These are phyloP conservation scores for Effrenium voratum DNA, from an alignment of 73 alveolate genomes.

Conservation along the genomic window DNA sequence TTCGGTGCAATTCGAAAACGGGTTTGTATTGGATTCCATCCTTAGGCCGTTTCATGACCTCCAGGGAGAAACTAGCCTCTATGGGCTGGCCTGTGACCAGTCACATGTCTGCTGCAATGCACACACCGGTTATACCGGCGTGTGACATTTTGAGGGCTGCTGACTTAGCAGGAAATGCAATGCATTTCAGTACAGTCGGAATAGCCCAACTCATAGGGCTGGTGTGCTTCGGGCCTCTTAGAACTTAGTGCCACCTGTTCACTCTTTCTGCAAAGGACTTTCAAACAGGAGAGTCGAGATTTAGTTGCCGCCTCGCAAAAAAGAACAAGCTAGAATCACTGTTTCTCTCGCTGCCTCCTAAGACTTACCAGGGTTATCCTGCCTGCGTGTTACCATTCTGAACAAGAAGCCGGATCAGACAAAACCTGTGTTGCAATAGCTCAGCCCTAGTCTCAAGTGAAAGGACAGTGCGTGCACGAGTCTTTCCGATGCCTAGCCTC, in stretches of 20 bases:
- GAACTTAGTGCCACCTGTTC: too few species aligned
- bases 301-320: too few species aligned
- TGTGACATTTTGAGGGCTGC: slow-evolving; percentile 1
- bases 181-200: neutral
- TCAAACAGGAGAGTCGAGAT: too few species aligned
- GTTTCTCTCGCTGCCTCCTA: too few species aligned
- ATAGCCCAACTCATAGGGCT: neutral
- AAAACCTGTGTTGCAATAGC: neutral
- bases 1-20: neutral
- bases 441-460: too few species aligned
- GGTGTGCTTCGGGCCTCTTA: neutral
- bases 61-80: slow-evolving; percentile 22
- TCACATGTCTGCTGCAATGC: neutral
- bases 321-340: too few species aligned
- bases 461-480: too few species aligned
- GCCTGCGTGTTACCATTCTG: neutral
- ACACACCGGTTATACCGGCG: neutral
- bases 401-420: too few species aligned
- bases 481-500: too few species aligned
- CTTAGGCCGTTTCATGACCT: neutral
- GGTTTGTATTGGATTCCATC: slow-evolving; percentile 3
- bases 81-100: slow-evolving; percentile 29
- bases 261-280: too few species aligned
- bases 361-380: neutral
- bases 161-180: slow-evolving; percentile 23